Base-by-base conservation (phyloP, 2,329 filamentous ascomycete genomes). In the Claviceps sp. region DNA sequence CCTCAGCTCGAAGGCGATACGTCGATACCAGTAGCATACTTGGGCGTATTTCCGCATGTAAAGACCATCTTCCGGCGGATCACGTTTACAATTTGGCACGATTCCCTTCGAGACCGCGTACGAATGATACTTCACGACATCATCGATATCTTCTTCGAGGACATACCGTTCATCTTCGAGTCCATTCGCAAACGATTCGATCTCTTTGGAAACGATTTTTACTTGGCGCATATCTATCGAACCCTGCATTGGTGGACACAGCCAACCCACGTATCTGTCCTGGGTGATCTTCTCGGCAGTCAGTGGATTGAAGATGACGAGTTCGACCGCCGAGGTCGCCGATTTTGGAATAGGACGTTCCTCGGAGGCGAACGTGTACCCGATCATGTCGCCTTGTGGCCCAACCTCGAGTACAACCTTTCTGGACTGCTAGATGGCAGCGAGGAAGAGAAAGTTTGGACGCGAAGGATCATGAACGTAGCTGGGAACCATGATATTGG, bases 401-500 rank as follows among this genome's bases (percentile, higher is more conserved):
- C 78, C 1, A 62, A 63, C 4, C 62, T 68, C 5, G 71, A 78
- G 40, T 75, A 80, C 59, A 70, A 72, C 1, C 58, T 79, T 5
- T 64, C 75, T 0, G 76, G 76, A 3, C 66, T 74, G 22, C 63
- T 82, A 4, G 71, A 72, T 40, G 68, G 64, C 1, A 65, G 65
- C 5, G 62, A 71, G 7, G 65, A 72, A 47, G 69, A 71, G 6
- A 67, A 71, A 5, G 66, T 68, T 2, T 97, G 93, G 93, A 68
- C 74, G n/a, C 76, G 73, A 42, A 79, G 85, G 51, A 75, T 96
- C 56, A 88, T 98, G 64, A 94, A 95, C 59, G 80, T 97, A 26
- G 89, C 83, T 0, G 93, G 93, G 1, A 98, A 98, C 62, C 93
- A 98, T 64, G 93, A 98, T 66, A 83, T 98, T 61, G 93, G 93